Percentiles rank a stretch among this genome's conserved stretches.
Conservation (phyloP, 208 protist genomes). For the Leishmania tropica region DNA sequence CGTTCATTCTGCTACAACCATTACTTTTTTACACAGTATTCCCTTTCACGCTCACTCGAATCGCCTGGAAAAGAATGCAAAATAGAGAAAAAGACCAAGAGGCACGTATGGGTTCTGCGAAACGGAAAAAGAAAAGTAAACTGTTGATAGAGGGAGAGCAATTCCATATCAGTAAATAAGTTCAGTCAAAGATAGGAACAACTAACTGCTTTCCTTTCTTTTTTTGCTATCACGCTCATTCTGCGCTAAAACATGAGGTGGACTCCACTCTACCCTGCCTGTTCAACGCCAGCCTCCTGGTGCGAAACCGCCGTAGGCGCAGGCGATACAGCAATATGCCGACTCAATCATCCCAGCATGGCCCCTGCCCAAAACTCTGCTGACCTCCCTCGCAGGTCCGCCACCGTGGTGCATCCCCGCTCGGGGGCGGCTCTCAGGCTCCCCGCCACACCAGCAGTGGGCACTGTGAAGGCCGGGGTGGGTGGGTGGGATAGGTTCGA, state of each 20-base stretch:
- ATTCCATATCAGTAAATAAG: not conserved
- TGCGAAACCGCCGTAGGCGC: not conserved
- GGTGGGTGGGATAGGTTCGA: not conserved
- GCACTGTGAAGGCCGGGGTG: not conserved
- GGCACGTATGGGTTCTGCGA: not conserved
- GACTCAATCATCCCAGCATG: no score
- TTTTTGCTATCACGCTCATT: not conserved
- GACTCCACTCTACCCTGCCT: not conserved
- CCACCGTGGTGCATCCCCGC: no score
- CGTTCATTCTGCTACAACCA: not conserved
- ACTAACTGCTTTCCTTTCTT: not conserved
- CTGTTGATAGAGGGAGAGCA: not conserved
- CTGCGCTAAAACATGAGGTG: not conserved
- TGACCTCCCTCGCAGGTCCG: no score
- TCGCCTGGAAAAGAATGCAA: not conserved
- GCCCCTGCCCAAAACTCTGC: no score
- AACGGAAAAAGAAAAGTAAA: not conserved
- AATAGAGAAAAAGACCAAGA: not conserved
- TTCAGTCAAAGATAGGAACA: not conserved
- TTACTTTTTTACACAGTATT: not conserved
- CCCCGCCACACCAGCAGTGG: no score
- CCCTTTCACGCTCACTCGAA: not conserved
- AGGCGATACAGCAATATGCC: not conserved
- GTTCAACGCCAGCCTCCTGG: not conserved
- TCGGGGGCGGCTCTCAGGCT: no score